Percentiles rank a stretch among this genome's conserved stretches.
Conservation (phyloP, 2,329 filamentous ascomycete genomes). For the Ophiostoma australiae region DNA sequence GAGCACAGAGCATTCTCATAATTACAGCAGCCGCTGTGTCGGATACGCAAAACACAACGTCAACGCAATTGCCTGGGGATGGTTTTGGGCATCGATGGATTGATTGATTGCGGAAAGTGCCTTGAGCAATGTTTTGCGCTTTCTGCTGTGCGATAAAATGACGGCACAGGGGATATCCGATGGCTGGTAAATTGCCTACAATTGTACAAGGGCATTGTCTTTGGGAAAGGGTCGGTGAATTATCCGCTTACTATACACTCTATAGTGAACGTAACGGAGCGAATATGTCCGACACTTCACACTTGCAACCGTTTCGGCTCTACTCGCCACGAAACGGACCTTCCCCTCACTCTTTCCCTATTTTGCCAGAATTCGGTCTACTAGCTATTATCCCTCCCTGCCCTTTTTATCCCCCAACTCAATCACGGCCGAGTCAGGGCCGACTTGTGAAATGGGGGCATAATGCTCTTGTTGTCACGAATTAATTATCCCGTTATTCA, state of each 20-base stretch:
- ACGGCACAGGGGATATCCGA: background rate
- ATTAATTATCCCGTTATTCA: background rate
- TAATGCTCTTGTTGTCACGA: background rate
- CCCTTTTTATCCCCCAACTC: background rate
- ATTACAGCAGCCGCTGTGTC: background rate
- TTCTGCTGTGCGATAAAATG: background rate
- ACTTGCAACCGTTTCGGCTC: background rate
- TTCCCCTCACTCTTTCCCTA: background rate
- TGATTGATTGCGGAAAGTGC: background rate
- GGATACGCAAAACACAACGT: background rate
- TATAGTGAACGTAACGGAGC: background rate
- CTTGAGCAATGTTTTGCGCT: no score
- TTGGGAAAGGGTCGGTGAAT: background rate
- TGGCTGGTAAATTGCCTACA: background rate
- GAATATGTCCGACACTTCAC: background rate
- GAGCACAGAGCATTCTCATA: no score
- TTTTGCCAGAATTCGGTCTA: no score
- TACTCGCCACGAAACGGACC: background rate
- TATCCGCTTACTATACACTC: background rate
- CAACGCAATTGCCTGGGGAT: background rate
- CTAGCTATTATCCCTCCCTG: no score
- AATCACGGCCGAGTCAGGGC: background rate
- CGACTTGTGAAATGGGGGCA: background rate
- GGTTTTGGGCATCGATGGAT: constrained; percentile 2
- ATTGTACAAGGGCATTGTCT: background rate